Percentiles rank a stretch among this genome's conserved stretches.
Evolutionary conservation across 805 yeast genomes (phyloP).

Genomic region (Jamesozyma piceae): DNA sequence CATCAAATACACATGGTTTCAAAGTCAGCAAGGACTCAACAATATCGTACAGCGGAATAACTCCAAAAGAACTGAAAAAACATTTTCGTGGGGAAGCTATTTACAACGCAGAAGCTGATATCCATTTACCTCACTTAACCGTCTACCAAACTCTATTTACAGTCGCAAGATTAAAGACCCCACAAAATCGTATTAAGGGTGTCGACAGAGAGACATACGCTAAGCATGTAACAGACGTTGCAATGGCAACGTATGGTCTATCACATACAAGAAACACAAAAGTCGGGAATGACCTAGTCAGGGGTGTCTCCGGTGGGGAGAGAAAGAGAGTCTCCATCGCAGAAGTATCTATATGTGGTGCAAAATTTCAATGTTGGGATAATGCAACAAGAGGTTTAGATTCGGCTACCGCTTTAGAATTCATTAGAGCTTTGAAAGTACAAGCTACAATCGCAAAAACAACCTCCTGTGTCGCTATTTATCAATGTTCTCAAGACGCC

Average conservation of each 20-base stretch:
- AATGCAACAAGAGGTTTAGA: slow-evolving; percentile 58
- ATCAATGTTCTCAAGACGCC: slow-evolving; percentile 31
- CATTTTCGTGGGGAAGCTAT: slow-evolving; percentile 53
- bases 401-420: slow-evolving; percentile 52
- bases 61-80: slow-evolving; percentile 36
- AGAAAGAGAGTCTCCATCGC: slow-evolving; percentile 67
- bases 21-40: slow-evolving; percentile 35
- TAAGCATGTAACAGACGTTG: slow-evolving; percentile 40
- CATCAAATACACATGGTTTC: slow-evolving; percentile 49
- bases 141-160: slow-evolving; percentile 50
- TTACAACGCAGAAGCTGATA: slow-evolving; percentile 52
- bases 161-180: slow-evolving; percentile 48
- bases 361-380: slow-evolving; percentile 45
- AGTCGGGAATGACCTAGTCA: slow-evolving; percentile 47
- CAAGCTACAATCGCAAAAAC: slow-evolving; percentile 39
- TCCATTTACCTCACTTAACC: slow-evolving; percentile 28
- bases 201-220: slow-evolving; percentile 42
- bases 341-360: slow-evolving; percentile 47
- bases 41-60: slow-evolving; percentile 42
- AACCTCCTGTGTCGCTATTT: slow-evolving; percentile 52
- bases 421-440: slow-evolving; percentile 44
- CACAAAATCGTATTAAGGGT: slow-evolving; percentile 45
- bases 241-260: slow-evolving; percentile 44
- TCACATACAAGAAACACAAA: slow-evolving; percentile 53
- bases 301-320: slow-evolving; percentile 72